Evolutionary conservation across 768 basidiomycete genomes (phyloP), one percentile per base, ranked within the genome.

Genomic region (Mycena crocata): DNA sequence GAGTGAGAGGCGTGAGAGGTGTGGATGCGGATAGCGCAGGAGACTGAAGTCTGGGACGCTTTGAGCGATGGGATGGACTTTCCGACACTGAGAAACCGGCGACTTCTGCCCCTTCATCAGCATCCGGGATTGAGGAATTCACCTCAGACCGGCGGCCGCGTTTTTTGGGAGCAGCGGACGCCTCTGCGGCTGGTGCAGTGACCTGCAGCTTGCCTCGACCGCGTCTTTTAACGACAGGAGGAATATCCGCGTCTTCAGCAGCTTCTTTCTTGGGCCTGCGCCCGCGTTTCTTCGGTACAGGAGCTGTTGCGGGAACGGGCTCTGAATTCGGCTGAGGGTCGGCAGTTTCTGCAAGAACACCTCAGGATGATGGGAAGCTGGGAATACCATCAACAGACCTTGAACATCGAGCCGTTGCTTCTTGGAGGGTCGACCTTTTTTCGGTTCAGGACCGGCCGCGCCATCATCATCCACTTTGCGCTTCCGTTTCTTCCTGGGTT

Each of bases 201-300:
- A 23, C 71, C 42, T 63, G 67, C n/a, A n/a, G n/a, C 37, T 73
- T 73, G 23, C 76, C 76, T 23, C 83, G 79, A 28, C 82, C 83
- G 19, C 82, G 84, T 54, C 82, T 84, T 66, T 71, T 78, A 3
- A 73, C 71, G 37, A 60, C 52, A 17, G 55, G 37, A 9, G 62
- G 40, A 3, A 23, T 12, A n/a, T 46, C 44, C 23, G 40, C 69
- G 21, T 13, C 49, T 21, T 35, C 66, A 31, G 28, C 19, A 40
- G 61, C 12, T 37, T 26, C 21, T 1, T 44, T 66, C 37, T 57
- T 61, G 17, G 58, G 31, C 17, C 54, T 31, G 23, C 65, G 64
- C 9, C 65, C 65, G 31, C 54, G 59, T 50, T 74, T 79, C 73
- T 78, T 84, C 32, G 77, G 74, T 50, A 54, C 23, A 64, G 71